Percentiles rank a stretch among this genome's conserved stretches.
Conservation (phyloP, 1,139 yeast genomes). For the Debaryomycetaceae sp. region DNA sequence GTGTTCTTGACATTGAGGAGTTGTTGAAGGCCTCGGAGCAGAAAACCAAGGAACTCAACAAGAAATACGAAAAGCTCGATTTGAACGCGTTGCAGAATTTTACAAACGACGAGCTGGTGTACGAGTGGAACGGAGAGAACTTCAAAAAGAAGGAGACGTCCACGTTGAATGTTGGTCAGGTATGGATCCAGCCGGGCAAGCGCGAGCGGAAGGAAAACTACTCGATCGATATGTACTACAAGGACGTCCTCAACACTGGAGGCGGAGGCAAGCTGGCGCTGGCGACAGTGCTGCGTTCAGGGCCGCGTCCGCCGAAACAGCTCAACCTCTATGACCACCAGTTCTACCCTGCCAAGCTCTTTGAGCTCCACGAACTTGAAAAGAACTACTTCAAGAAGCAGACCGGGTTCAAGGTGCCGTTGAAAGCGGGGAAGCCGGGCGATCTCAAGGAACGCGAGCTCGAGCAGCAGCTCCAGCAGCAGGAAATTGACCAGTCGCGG, state of each 20-base stretch:
- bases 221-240: constrained; percentile 68
- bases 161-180: constrained; percentile 33
- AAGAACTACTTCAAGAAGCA: constrained; percentile 47
- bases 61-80: constrained; percentile 56
- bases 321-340: constrained; percentile 65
- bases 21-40: constrained; percentile 51
- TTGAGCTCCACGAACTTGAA: constrained; percentile 57
- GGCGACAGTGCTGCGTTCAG: constrained; percentile 16
- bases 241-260: constrained; percentile 65
- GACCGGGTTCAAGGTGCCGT: constrained; percentile 38
- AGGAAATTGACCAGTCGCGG: constrained; percentile 52
- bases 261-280: constrained; percentile 14
- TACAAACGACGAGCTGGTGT: constrained; percentile 53
- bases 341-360: constrained; percentile 51
- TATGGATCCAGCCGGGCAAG: constrained; percentile 67
- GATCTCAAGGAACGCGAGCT: constrained; percentile 35
- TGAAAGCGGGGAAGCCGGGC: constrained; percentile 30
- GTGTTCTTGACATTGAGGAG: constrained; percentile 49
- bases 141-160: constrained; percentile 55
- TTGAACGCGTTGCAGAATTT: constrained; percentile 70
- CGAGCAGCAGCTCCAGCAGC: constrained; percentile 48
- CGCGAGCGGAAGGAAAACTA: constrained; percentile 74
- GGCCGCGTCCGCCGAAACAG: constrained; percentile 60
- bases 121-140: constrained; percentile 81
- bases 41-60: constrained; percentile 52